Percentiles rank a stretch among this genome's conserved stretches.
Evolutionary conservation across 2,329 filamentous ascomycete genomes (phyloP).

Genomic region (Sclerotinia glacialis): DNA sequence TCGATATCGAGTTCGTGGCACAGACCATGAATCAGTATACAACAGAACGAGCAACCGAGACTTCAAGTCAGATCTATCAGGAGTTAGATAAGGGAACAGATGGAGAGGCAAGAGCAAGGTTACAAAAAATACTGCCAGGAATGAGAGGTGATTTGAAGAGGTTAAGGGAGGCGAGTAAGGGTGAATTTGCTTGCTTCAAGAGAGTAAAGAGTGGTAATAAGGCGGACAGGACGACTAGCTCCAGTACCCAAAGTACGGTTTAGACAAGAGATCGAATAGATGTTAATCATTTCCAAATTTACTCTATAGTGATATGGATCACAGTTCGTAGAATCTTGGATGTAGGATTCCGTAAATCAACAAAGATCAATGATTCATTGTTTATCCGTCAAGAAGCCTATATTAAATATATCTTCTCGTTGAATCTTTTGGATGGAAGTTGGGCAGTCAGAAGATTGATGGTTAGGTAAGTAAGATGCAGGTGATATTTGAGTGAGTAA

Average conservation of each 20-base stretch:
- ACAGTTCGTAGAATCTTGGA: neutral
- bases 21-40: conserved; percentile 91
- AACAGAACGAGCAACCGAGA: conserved; percentile 73
- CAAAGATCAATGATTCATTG: neutral
- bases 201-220: conserved; percentile 43
- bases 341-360: neutral
- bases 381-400: no score
- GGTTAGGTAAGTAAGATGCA: no score
- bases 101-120: conserved; percentile 71
- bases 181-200: conserved; percentile 83
- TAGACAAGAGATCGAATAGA: neutral
- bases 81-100: conserved; percentile 87
- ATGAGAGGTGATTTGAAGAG: conserved; percentile 86
- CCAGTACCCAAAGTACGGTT: neutral
- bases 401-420: no score
- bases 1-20: conserved; percentile 95
- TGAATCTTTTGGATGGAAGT: no score
- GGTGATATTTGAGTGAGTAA: no score
- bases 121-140: conserved; percentile 85
- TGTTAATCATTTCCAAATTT: neutral
- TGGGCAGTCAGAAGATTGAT: no score
- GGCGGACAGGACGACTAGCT: conserved; percentile 15
- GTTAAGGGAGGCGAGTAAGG: conserved; percentile 75
- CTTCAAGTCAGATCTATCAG: conserved; percentile 88
- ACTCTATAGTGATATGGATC: neutral